A percentile compares a stretch with the other conserved stretches of the same genome.
These are phyloP conservation scores for Aspergillus thermomutatus DNA, from an alignment of 2,329 filamentous ascomycete species.

Conservation along the genomic window DNA sequence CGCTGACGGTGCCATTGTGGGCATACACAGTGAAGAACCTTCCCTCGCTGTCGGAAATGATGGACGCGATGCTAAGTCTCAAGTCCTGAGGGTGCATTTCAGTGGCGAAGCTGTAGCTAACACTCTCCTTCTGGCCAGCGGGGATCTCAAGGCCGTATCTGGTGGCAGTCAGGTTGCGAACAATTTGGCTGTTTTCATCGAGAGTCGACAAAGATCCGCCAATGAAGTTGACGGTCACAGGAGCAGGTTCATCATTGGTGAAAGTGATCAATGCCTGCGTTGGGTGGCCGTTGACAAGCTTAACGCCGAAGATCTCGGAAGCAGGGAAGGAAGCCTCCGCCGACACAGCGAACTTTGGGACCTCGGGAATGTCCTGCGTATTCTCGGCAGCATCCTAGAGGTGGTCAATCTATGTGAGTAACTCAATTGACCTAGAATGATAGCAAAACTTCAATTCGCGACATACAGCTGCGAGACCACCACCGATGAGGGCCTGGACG, in stretches of 20 bases:
- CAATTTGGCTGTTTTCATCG: conserved; percentile 56
- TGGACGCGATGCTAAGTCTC: conserved; percentile 69
- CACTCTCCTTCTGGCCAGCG: conserved; percentile 69
- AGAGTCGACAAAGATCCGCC: conserved; percentile 68
- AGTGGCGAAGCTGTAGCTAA: conserved; percentile 80
- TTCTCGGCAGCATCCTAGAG: conserved; percentile 60
- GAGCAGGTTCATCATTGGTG: conserved; percentile 74
- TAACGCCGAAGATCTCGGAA: conserved; percentile 84
- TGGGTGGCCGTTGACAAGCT: conserved; percentile 87
- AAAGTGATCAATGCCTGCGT: conserved; percentile 80
- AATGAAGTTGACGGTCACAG: conserved; percentile 72
- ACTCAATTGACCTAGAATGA: conserved; percentile 21
- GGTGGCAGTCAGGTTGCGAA: conserved; percentile 81
- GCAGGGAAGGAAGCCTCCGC: conserved; percentile 59
- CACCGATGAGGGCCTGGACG: conserved; percentile 62
- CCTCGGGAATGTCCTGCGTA: conserved; percentile 62
- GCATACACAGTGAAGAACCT: conserved; percentile 72
- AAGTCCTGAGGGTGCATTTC: conserved; percentile 94
- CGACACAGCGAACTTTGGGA: conserved; percentile 54
- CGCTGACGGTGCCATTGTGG: conserved; percentile 76
- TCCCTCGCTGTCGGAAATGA: conserved; percentile 66
- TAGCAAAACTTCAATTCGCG: conserved; percentile 7
- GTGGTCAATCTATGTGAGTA: conserved; percentile 10
- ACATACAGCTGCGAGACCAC: conserved; percentile 61
- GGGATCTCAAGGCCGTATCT: conserved; percentile 72